Evolutionary conservation across 176 grass and related monocot species (phyloP).

Genomic region (Raddia distichophylla): DNA sequence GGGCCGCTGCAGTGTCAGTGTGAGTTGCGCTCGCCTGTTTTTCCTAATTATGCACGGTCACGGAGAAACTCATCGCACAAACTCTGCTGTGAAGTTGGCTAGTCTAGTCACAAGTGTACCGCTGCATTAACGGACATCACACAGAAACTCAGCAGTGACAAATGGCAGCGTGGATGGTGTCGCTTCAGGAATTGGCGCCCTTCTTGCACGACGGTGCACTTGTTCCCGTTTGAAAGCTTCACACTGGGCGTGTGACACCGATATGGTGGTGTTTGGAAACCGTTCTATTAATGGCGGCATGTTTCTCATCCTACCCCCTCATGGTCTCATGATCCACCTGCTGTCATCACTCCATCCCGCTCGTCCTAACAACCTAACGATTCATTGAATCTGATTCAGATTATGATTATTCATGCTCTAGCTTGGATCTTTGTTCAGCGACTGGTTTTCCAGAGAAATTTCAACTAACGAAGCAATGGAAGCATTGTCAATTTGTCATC

Average conservation of each 20-base stretch:
- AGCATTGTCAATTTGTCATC: background rate
- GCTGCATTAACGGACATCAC: background rate
- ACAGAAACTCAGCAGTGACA: background rate
- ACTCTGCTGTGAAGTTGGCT: background rate
- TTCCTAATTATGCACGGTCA: too few relatives aligned
- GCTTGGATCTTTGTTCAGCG: background rate
- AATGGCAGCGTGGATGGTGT: background rate
- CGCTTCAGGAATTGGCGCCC: background rate
- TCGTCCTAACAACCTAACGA: background rate
- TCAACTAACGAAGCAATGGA: background rate
- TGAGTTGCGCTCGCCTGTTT: background rate
- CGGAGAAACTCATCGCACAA: background rate
- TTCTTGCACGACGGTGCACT: background rate
- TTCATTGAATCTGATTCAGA: background rate
- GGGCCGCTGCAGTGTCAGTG: background rate
- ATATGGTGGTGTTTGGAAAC: background rate
- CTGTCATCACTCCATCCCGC: slow-evolving; percentile 6
- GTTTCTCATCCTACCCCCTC: background rate
- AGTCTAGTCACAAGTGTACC: background rate
- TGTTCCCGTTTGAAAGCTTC: slow-evolving; percentile 2
- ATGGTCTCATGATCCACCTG: background rate
- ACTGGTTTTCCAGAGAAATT: background rate
- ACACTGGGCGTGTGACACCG: slow-evolving; percentile 35
- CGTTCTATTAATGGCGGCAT: background rate
- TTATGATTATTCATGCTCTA: background rate